Evolutionary conservation across 805 yeast genomes (phyloP), one percentile per base, ranked within the genome.

Genomic region (Hermanozyma aechmeae): DNA sequence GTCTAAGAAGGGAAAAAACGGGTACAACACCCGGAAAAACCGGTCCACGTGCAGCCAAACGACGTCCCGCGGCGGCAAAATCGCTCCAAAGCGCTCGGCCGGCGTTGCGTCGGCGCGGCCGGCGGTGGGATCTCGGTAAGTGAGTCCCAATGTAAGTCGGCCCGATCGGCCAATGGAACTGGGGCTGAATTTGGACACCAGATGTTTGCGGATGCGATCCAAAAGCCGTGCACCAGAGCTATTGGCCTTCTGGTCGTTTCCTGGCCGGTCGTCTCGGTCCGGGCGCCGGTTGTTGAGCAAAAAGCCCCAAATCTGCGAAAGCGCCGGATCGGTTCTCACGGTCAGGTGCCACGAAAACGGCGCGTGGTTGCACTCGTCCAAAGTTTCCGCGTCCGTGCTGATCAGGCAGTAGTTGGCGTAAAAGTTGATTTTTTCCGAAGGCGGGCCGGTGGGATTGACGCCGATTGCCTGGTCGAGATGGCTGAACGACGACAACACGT

Each of bases 1-100:
- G 18, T 40, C 43, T 15, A 40, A 16, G 24, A 31, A 39, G 8
- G 47, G 47, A 16, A 25, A 32, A 16, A 37, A 42, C n/a, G 47
- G 47, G 31, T 42, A 42, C n/a, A 42, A 12, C 14, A 18, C 7
- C 15, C 27, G 24, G 31, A 42, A 42, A 24, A 42, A 42, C 10
- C 38, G 33, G 32, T 35, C 37, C 11, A 42, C 19, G 25, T 32
- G 45, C 3, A 16, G 23, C 38, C 36, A 36, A 7, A 38, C 25
- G 13, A 39, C 24, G 10, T 28, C 24, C 13, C 24, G 26, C 12
- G 30, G 21, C 10, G 46, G 46, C n/a, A 42, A 24, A 12, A 40
- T 37, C 16, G 33, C 32, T 12, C 29, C 20, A 23, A 33, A 20
- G 20, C 40, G 28, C 17, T 33, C 37, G 13, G 26, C 27, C 12